Base-by-base conservation (phyloP, 2,329 filamentous ascomycete genomes). In the Kalmusia sp. region DNA sequence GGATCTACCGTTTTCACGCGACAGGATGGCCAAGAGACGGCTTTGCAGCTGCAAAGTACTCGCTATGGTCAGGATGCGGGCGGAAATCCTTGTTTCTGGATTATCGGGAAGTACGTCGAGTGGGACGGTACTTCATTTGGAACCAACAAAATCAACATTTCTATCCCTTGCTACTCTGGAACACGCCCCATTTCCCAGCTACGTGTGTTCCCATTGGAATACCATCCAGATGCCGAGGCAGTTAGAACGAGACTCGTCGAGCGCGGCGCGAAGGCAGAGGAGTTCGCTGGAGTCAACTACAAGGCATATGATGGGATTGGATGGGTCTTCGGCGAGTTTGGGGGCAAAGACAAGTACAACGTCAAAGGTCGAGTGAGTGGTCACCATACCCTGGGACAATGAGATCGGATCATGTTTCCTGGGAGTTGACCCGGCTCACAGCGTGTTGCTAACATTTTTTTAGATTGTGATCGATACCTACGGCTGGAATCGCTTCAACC, bases 381-480 rank as follows among this genome's bases (percentile, higher is more conserved):
- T n/a, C n/a, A n/a, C n/a, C n/a, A n/a, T n/a, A n/a, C n/a, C n/a
- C n/a, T n/a, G n/a, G n/a, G n/a, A n/a, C n/a, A n/a, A n/a, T n/a
- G n/a, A n/a, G n/a, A n/a, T n/a, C n/a, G n/a, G n/a, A n/a, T n/a
- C n/a, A n/a, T n/a, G n/a, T n/a, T n/a, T n/a, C n/a, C n/a, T n/a
- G n/a, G n/a, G n/a, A n/a, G n/a, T n/a, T n/a, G 37, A n/a, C n/a
- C n/a, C n/a, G n/a, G n/a, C n/a, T n/a, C n/a, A n/a, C n/a, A n/a
- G n/a, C n/a, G n/a, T n/a, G n/a, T n/a, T 40, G 24, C 54, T 57
- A 35, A 57, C 17, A 41, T 21, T 9, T 11, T 9, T 11, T 9
- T 24, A 80, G 17, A 77, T 84, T 22, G 76, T 84, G 35, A 79
- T 84, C 39, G 82, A 84, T 54, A 76, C 77, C 0, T 76, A 80